Conservation (phyloP, 2,329 filamentous ascomycete genomes). For the Ophiostoma triangulosporum region DNA sequence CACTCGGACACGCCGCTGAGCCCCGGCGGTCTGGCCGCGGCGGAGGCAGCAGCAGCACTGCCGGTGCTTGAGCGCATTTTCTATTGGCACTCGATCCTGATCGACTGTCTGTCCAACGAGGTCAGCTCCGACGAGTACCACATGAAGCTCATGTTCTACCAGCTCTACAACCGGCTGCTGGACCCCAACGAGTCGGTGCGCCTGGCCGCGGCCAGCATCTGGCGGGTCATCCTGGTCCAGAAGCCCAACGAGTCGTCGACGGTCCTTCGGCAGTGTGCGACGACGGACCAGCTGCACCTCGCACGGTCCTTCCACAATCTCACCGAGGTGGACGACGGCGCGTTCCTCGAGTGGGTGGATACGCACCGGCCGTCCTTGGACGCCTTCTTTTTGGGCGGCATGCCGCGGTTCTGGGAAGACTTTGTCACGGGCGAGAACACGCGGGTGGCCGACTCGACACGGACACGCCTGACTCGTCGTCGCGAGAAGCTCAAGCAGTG, state of each 20-base stretch:
- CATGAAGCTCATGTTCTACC: constrained; percentile 77
- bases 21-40: neutral
- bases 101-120: constrained; percentile 55
- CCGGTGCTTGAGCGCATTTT: constrained; percentile 71
- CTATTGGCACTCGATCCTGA: constrained; percentile 90
- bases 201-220: constrained; percentile 65
- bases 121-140: constrained; percentile 59
- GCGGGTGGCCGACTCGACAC: constrained; percentile 62
- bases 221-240: constrained; percentile 86
- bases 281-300: constrained; percentile 54
- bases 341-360: constrained; percentile 81
- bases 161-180: constrained; percentile 80
- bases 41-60: constrained; percentile 43
- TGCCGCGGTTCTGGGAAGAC: constrained; percentile 76
- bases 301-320: constrained; percentile 69
- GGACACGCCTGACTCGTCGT: constrained; percentile 55
- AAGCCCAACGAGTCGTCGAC: constrained; percentile 70
- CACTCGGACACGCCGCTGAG: neutral
- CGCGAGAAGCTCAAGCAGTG: constrained; percentile 73
- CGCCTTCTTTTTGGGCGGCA: constrained; percentile 63
- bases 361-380: constrained; percentile 68
- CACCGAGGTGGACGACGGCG: constrained; percentile 76
- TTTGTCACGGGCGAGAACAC: constrained; percentile 76
- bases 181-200: constrained; percentile 53
- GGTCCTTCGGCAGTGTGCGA: constrained; percentile 59